Base-by-base conservation (phyloP, 2,329 filamentous ascomycete species). In the Fusarium verrucosum region DNA sequence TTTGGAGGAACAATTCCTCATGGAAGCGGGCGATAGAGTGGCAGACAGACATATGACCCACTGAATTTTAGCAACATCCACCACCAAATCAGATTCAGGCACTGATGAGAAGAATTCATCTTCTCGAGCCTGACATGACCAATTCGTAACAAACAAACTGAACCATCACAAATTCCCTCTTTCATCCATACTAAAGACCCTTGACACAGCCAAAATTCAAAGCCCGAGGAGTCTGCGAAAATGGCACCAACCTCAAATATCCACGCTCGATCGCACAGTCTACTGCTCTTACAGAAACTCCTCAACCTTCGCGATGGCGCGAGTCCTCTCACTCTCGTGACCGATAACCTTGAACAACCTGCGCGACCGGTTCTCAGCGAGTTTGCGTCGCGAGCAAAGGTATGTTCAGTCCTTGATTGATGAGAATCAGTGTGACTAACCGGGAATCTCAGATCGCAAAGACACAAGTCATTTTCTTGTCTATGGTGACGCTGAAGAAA, bases 301-400 rank as follows among this genome's bases (percentile, higher is more conserved):
- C 82, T 97, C 64, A 92, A 89, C 72, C 81, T 92, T 53, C 86
- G 92, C 62, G 91, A 95, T 76, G 88, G 87, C 54, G 88, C 90
- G 14, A 96, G 92, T 44, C 94, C 94, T 4, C 87, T 98, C 72
- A 97, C 94, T 0, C 81, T 98, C 23, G 78, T 97, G 4, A 82
- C 97, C 54, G 94, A 98, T 76, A 92, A 85, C 30, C 82, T 97
- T 26, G 92, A 96, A 78, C 93, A 97, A 78, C 87, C 89, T 23
- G 91, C 88, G 8, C 83, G 82, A 26, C 88, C 89, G 1, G 78
- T 97, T 5, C 65, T 94, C 3, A 79, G 81, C 17, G 93, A 97
- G 76, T 92, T 94, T 76, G 86, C 91, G 50, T 81, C 83, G 42
- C 85, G 94, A 70, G 92, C 91, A 51, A 91, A 89, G 81, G 92